Evolutionary conservation across 768 basidiomycete species (phyloP), one percentile per base, ranked within the genome.

Genomic region (Tricholoma terreum): DNA sequence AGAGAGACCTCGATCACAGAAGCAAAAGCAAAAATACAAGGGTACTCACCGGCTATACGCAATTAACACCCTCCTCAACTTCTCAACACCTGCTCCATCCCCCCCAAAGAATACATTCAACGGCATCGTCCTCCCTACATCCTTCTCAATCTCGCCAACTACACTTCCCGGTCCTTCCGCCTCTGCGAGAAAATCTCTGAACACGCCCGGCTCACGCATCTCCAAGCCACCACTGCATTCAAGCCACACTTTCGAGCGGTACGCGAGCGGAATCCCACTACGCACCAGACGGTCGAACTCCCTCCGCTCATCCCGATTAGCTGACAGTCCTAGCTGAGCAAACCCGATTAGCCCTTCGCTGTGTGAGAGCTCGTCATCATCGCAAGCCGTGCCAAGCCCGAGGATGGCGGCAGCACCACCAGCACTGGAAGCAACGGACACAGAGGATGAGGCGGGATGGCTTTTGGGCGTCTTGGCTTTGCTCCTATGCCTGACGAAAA

Each of bases 71-170:
- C 94, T 80, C 52, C 95, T 79, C 55, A 99, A 73, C 73, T 99
- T 99, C 51, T 86, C 83, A 11, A 98, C 94, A 2, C 97, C 97
- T 0, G 86, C 91, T 0, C 97, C 97, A 71, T 97, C 94, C 0
- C 96, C 94, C 0, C 94, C 97, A 74, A 98, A 99, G 77, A 97
- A 98, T 30, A 98, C 83, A 66, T 97, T 97, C 43, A 93, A 73
- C 0, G 95, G 94, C 89, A 96, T 89, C 64, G 94, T 91, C 79
- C 89, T 73, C 59, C 89, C 87, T 0, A 94, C 89, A 66, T 98
- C 96, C 74, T 98, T 98, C 76, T 98, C 97, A 57, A 99, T 98
- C 73, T 99, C 97, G 40, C 73, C 77, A 52, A 75, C 71, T 12
- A 87, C 86, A 30, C 79, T 70, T 38, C 74, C 82, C 24, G 74